Evolutionary conservation across 108 stramenopile genomes (phyloP).

Genomic region (Mediolabrus comicus): DNA sequence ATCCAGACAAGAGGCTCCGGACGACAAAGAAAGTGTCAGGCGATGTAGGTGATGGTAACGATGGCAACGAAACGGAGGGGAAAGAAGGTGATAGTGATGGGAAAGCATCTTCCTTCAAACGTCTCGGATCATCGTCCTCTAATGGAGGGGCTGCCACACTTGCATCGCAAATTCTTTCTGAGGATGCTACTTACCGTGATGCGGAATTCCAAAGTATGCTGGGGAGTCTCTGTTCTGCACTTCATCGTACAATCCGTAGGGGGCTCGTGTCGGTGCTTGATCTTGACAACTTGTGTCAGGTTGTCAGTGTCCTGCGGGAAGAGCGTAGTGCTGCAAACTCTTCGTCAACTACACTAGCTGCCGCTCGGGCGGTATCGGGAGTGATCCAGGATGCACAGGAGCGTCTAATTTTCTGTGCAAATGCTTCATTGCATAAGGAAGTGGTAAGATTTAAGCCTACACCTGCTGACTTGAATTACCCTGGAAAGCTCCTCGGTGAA

Average conservation of each 20-base stretch:
- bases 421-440: conserved; percentile 69
- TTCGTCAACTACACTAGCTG: conserved; percentile 68
- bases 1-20: conserved; percentile 44
- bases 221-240: conserved; percentile 63
- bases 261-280: conserved; percentile 77
- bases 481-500: conserved; percentile 64
- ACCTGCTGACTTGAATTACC: conserved; percentile 77
- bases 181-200: conserved; percentile 72
- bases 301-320: conserved; percentile 82
- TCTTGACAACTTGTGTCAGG: conserved; percentile 82
- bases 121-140: conserved; percentile 19
- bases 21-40: conserved; percentile 12
- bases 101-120: conserved; percentile 5
- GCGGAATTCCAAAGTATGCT: conserved; percentile 77
- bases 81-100: conserved; percentile 12
- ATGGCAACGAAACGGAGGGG: conserved; percentile 29
- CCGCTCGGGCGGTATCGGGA: conserved; percentile 74
- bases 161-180: conserved; percentile 58
- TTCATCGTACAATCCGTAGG: conserved; percentile 83
- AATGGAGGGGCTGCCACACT: conserved; percentile 33
- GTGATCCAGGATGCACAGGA: conserved; percentile 91
- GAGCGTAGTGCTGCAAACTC: conserved; percentile 79
- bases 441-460: conserved; percentile 85
- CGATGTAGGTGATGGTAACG: not conserved
- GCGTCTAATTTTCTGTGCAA: conserved; percentile 87